These are phyloP conservation scores for Andalucia godoyi DNA, from an alignment of 78 protist species.

Conservation along the genomic window DNA sequence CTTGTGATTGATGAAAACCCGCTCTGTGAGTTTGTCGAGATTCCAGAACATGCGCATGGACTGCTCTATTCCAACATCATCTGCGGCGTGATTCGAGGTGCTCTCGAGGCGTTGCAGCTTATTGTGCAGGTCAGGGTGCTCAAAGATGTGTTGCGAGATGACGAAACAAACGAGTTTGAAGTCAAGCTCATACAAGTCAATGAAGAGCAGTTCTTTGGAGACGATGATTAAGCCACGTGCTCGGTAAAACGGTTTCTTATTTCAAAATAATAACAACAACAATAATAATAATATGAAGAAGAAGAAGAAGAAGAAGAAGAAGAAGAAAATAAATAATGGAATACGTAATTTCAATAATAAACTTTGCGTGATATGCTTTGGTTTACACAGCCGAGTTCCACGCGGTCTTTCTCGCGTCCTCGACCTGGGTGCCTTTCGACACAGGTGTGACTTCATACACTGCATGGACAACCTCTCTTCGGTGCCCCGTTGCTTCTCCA, in stretches of 20 bases:
- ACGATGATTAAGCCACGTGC: slow-evolving; percentile 35
- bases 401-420: no score
- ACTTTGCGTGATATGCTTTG: no score
- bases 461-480: no score
- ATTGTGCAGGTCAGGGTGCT: slow-evolving; percentile 40
- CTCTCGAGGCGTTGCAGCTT: slow-evolving; percentile 79
- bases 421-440: no score
- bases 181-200: slow-evolving; percentile 50
- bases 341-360: no score
- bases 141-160: slow-evolving; percentile 59
- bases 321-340: neutral
- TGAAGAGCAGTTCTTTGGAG: slow-evolving; percentile 42
- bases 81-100: slow-evolving; percentile 93
- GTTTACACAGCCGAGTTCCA: no score
- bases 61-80: slow-evolving; percentile 69
- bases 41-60: slow-evolving; percentile 56
- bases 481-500: no score
- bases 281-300: no score
- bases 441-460: no score
- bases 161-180: slow-evolving; percentile 58
- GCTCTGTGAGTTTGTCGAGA: slow-evolving; percentile 77
- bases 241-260: no score
- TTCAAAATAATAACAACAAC: no score
- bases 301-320: no score
- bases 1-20: slow-evolving; percentile 70